Base-by-base conservation (phyloP, 2,329 filamentous ascomycete genomes). In the Xylaria hypoxylon region DNA sequence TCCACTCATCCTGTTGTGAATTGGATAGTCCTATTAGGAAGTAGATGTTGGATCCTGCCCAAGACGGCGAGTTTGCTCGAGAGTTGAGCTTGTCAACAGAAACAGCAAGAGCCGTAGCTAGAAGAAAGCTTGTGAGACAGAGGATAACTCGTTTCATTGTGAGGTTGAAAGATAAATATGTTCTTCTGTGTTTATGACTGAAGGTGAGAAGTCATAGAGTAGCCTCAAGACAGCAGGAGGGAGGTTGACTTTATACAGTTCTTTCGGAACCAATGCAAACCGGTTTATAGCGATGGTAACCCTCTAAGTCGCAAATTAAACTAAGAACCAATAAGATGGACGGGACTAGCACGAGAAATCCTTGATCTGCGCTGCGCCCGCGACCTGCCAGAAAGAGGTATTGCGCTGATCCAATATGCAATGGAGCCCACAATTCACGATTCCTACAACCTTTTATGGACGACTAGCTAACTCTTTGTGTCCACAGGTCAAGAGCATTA, bases 31-130 rank as follows among this genome's bases (percentile, higher is more conserved):
- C 75, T 28, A 76, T 76, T 0, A 77, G 70, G 57, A 72, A 77
- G 68, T 78, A 77, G 26, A 71, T 44, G 66, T 75, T 77, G 19
- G 74, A 70, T 2, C 76, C 75, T 55, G 73, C 73, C 62, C 71
- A 78, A 2, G 75, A 77, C 13, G 56, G 56, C 7, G 62, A 65
- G 50, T 65, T 65, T 55, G 62, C 53, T 48, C 47, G 61, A 53
- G 61, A 10, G 38, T 47, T 47, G 38, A 57, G 51, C 13, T 8
- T 42, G 15, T 51, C 22, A 8, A 33, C 40, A 3, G 62, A 24
- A 53, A 35, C 42, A 22, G 35, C 62, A 44, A 28, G 22, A 50
- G 56, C 35, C 13, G 56, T 38, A 22, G 42, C 62, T 11, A 59
- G 26, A 11, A 62, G 22, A 51, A 50, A 17, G 44, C 6, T 35